Conservation (phyloP, 805 yeast species). For the Wickerhamomyces bovis region DNA sequence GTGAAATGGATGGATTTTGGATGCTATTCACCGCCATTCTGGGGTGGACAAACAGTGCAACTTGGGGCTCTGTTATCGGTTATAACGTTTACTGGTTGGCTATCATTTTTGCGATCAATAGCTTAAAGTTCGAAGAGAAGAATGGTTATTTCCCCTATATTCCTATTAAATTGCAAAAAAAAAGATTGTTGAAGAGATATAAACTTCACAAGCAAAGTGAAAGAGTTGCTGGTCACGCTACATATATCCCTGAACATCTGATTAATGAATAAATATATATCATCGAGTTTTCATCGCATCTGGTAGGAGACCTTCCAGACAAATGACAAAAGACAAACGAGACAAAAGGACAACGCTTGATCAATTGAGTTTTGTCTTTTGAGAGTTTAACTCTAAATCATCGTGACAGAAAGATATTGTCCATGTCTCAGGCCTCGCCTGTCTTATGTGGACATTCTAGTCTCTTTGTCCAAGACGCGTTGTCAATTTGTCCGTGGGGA, state of each 20-base stretch:
- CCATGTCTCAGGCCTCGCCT: too few relatives aligned
- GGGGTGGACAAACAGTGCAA: constrained; percentile 94
- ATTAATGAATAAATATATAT: not conserved
- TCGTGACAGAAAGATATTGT: too few relatives aligned
- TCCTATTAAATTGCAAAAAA: constrained; percentile 57
- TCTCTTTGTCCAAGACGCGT: too few relatives aligned
- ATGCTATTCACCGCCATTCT: constrained; percentile 82
- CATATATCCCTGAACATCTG: not conserved
- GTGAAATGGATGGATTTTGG: constrained; percentile 89
- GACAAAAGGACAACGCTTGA: too few relatives aligned
- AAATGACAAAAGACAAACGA: not conserved
- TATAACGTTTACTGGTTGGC: constrained; percentile 67
- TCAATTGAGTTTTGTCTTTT: too few relatives aligned
- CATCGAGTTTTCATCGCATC: not conserved
- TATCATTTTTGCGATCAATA: constrained; percentile 36
- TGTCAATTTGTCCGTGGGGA: too few relatives aligned
- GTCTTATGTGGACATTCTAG: too few relatives aligned
- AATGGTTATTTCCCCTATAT: constrained; percentile 54
- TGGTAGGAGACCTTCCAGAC: constrained; percentile 25
- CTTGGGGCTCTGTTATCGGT: constrained; percentile 77
- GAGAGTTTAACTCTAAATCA: too few relatives aligned
- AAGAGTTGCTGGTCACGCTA: not conserved
- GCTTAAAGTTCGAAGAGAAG: constrained; percentile 47
- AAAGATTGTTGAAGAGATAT: constrained; percentile 38
- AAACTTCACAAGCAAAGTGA: constrained; percentile 7